Conservation (phyloP, 129 eudicot species). For the Pseudognaphalium luteoalbum region DNA sequence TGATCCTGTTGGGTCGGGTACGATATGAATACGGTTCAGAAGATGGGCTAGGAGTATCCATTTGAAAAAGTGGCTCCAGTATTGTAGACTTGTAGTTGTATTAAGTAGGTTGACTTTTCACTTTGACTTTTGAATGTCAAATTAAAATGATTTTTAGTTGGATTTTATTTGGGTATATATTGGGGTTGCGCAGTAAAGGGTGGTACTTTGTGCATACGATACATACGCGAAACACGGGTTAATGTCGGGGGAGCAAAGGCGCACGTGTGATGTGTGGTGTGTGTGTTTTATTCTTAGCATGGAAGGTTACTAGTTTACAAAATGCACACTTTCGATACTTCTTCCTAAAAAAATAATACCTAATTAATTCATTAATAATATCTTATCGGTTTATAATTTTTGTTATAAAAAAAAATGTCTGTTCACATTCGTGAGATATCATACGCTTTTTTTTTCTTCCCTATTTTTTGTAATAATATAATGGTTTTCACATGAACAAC, state of each 20-base stretch:
- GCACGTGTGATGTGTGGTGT: slow-evolving; percentile 28
- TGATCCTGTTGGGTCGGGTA: neutral
- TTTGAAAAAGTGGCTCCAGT: slow-evolving; percentile 8
- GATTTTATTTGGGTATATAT: slow-evolving; percentile 28
- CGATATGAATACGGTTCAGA: slow-evolving; percentile 28
- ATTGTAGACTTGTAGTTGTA: neutral
- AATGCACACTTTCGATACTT: neutral
- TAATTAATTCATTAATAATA: too few species aligned
- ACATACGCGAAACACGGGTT: slow-evolving; percentile 35
- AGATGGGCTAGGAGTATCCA: slow-evolving; percentile 34
- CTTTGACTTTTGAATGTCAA: slow-evolving; percentile 13
- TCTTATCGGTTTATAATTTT: too few species aligned
- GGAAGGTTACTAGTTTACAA: slow-evolving; percentile 1
- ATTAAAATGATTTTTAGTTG: neutral
- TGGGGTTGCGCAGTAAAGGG: neutral
- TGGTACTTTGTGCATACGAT: slow-evolving; percentile 22
- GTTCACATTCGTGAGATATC: too few species aligned
- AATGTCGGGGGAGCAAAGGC: neutral
- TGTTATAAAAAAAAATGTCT: too few species aligned
- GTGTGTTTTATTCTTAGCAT: slow-evolving; percentile 11
- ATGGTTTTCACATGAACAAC: too few species aligned
- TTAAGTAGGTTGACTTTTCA: neutral
- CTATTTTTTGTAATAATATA: too few species aligned
- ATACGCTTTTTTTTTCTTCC: too few species aligned
- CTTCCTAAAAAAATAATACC: neutral